A percentile compares a stretch with the other conserved stretches of the same genome.
phyloP scores from a whole-genome alignment of 139 green algal genomes.

The Prasinococcaceae sp. region DNA sequence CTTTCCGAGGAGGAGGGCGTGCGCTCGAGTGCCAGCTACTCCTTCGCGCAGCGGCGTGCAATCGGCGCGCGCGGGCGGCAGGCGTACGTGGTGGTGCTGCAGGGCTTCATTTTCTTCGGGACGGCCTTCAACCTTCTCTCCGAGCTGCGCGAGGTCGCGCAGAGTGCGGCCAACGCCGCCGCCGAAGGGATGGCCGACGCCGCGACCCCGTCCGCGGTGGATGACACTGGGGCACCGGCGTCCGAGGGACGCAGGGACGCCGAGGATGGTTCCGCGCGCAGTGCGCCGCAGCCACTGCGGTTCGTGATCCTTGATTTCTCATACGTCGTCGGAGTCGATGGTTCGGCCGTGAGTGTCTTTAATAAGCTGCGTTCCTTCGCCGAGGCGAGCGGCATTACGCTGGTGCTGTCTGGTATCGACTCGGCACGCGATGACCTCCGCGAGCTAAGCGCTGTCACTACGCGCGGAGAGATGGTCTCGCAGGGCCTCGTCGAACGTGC shows the following conservation, averaged over 20 bases:
- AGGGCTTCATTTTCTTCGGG: slow-evolving; percentile 12
- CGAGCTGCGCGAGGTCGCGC: not conserved
- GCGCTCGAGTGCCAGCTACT: no score
- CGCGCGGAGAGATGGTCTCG: no score
- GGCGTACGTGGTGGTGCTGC: slow-evolving; percentile 1
- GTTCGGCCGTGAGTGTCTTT: not conserved
- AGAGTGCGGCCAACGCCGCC: not conserved
- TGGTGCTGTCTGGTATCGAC: not conserved
- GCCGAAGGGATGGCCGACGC: not conserved
- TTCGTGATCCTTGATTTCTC: slow-evolving; percentile 8
- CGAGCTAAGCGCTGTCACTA: no score
- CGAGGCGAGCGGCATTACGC: not conserved
- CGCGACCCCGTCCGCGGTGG: no score
- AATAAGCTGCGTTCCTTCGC: slow-evolving; percentile 4
- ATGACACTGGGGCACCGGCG: no score
- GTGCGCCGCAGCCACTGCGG: no score
- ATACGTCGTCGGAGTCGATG: slow-evolving; percentile 8
- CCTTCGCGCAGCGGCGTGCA: not conserved
- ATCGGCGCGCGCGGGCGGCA: not conserved
- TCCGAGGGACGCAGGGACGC: no score
- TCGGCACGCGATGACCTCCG: no score
- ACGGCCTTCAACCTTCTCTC: slow-evolving; percentile 5
- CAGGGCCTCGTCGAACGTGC: no score
- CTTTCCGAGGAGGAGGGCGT: no score
- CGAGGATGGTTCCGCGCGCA: no score